Evolutionary conservation across 2,329 filamentous ascomycete genomes (phyloP).

Genomic region (Claviceps monticola): DNA sequence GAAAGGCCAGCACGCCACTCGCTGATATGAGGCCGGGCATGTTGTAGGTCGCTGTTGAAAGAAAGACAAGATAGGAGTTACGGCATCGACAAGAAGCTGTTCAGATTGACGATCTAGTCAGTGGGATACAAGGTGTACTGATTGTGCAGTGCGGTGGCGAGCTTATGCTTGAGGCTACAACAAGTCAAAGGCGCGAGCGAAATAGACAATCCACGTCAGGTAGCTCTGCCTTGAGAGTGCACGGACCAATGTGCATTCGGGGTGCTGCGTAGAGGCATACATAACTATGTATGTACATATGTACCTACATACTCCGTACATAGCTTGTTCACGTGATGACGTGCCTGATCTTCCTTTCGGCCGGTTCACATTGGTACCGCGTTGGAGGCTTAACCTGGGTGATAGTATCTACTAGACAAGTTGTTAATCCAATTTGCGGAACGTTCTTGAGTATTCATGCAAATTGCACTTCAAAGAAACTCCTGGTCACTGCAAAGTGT

Average conservation of each 20-base stretch:
- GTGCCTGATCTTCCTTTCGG: neutral
- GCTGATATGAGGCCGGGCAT: conserved; percentile 95
- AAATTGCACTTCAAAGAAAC: no score
- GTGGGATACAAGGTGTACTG: neutral
- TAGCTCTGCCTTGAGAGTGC: conserved; percentile 22
- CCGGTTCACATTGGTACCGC: neutral
- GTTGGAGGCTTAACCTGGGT: no score
- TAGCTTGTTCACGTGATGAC: conserved; percentile 1
- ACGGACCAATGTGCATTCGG: conserved; percentile 2
- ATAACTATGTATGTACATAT: neutral
- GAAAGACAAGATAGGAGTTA: conserved; percentile 3
- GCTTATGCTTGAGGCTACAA: neutral
- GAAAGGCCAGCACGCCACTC: conserved; percentile 85
- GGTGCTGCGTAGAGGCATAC: neutral
- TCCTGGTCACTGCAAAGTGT: no score
- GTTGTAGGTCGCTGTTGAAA: conserved; percentile 11
- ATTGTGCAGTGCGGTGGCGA: neutral
- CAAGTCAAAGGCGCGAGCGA: conserved; percentile 11
- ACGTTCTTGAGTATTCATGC: no score
- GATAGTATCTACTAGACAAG: no score
- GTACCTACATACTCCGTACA: neutral
- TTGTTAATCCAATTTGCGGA: no score
- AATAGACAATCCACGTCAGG: conserved; percentile 30
- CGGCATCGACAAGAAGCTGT: neutral
- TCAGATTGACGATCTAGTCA: neutral